Percentiles rank a stretch among this genome's conserved stretches.
These are phyloP conservation scores for Terfezia boudieri DNA, from an alignment of 495 filamentous ascomycete genomes.

Conservation along the genomic window DNA sequence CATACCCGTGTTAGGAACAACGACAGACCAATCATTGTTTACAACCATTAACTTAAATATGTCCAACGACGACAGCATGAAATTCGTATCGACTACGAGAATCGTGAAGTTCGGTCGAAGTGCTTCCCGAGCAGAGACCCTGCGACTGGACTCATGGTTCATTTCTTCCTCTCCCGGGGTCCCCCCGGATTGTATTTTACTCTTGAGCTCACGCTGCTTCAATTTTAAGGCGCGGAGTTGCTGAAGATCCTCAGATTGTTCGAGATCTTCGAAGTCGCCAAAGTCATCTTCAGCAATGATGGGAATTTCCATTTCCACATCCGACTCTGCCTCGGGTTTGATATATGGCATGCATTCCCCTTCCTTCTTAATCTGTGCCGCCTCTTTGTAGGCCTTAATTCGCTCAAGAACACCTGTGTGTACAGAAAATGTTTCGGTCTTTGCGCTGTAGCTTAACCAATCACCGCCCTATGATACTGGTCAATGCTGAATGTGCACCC, in stretches of 20 bases:
- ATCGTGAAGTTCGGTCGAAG: constrained; percentile 11
- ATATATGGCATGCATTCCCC: not conserved
- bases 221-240: not conserved
- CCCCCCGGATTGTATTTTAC: not conserved
- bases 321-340: not conserved
- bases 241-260: not conserved
- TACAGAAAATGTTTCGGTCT: constrained; percentile 3
- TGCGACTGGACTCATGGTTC: not conserved
- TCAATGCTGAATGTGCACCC: not conserved
- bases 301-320: not conserved
- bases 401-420: constrained; percentile 7
- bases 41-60: constrained; percentile 13
- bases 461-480: constrained; percentile 3
- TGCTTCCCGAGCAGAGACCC: not conserved
- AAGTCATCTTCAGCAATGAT: not conserved
- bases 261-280: not conserved
- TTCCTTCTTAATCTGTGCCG: not conserved
- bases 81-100: constrained; percentile 17
- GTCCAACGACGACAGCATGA: constrained; percentile 12
- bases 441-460: constrained; percentile 5
- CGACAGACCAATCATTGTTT: constrained; percentile 9
- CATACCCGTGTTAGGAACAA: constrained; percentile 18
- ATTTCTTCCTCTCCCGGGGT: not conserved
- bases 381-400: constrained; percentile 4
- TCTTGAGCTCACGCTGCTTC: not conserved